These are phyloP conservation scores for Candida montana DNA, from an alignment of 805 yeast species.

Conservation along the genomic window DNA sequence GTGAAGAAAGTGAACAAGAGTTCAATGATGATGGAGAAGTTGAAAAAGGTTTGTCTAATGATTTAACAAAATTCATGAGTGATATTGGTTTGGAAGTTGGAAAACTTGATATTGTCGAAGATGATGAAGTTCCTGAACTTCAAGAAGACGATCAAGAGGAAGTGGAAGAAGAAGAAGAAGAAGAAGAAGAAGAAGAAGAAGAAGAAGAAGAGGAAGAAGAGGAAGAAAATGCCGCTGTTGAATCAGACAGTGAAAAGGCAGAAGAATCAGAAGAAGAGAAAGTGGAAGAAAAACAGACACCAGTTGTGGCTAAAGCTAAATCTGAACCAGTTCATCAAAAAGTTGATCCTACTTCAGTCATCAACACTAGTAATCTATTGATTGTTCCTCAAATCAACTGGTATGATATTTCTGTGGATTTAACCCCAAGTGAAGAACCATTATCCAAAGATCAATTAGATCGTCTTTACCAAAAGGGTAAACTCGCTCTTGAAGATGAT, in stretches of 20 bases:
- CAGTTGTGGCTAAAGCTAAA: conserved; percentile 18
- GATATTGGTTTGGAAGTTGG: conserved; percentile 55
- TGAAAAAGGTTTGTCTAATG: conserved; percentile 42
- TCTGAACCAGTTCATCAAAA: conserved; percentile 16
- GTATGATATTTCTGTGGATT: conserved; percentile 55
- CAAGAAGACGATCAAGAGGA: conserved; percentile 27
- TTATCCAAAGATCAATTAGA: conserved; percentile 50
- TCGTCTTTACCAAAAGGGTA: conserved; percentile 59
- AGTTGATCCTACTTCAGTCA: conserved; percentile 35
- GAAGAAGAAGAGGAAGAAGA: conserved; percentile 18
- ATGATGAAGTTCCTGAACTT: conserved; percentile 36
- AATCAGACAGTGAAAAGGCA: conserved; percentile 17
- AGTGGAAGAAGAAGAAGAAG: conserved; percentile 24
- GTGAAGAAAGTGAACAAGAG: conserved; percentile 36
- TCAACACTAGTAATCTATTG: conserved; percentile 48
- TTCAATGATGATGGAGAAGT: conserved; percentile 28
- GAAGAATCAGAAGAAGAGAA: conserved; percentile 15
- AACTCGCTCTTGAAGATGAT: conserved; percentile 60
- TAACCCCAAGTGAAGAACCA: conserved; percentile 18
- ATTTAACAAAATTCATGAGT: conserved; percentile 57
- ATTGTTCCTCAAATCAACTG: conserved; percentile 68
- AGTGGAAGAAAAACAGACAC: conserved; percentile 18
- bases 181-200: conserved; percentile 13
- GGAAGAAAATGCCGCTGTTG: too few relatives aligned
- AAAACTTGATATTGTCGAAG: conserved; percentile 27